These are phyloP conservation scores for Cenchrus americanus DNA, from an alignment of 176 grass and related monocot species.

Conservation along the genomic window DNA sequence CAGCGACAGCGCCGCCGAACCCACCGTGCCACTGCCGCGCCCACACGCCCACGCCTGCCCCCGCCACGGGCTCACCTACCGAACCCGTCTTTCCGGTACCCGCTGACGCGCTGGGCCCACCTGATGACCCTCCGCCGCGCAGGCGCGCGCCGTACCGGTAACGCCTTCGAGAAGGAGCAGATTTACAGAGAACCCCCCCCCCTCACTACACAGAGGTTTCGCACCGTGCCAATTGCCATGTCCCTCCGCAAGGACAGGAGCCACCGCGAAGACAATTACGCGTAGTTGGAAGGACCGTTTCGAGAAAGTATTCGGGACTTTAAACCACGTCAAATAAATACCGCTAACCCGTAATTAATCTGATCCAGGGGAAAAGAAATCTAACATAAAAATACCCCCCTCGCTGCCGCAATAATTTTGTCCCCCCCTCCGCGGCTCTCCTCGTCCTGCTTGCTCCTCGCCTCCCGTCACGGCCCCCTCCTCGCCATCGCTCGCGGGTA, in stretches of 20 bases:
- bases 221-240: fast-evolving
- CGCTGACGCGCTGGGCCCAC: conserved; percentile 32
- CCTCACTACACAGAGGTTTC: background rate
- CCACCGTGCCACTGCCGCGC: background rate
- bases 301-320: background rate
- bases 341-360: conserved; percentile 31
- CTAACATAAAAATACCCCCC: background rate
- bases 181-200: background rate
- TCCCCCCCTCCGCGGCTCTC: background rate
- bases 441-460: background rate
- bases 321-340: conserved; percentile 29
- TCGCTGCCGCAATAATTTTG: conserved; percentile 29
- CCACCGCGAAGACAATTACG: background rate
- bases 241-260: no score
- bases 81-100: background rate
- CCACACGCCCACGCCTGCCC: background rate
- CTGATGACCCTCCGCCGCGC: background rate
- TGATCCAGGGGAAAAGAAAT: background rate
- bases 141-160: background rate
- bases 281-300: fast-evolving
- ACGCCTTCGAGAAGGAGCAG: background rate
- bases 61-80: background rate
- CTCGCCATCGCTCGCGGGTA: conserved; percentile 29
- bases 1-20: conserved; percentile 27
- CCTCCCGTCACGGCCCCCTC: background rate